Evolutionary conservation across 345 rosid genomes (phyloP).

Genomic region (Citrus cavaleriei): DNA sequence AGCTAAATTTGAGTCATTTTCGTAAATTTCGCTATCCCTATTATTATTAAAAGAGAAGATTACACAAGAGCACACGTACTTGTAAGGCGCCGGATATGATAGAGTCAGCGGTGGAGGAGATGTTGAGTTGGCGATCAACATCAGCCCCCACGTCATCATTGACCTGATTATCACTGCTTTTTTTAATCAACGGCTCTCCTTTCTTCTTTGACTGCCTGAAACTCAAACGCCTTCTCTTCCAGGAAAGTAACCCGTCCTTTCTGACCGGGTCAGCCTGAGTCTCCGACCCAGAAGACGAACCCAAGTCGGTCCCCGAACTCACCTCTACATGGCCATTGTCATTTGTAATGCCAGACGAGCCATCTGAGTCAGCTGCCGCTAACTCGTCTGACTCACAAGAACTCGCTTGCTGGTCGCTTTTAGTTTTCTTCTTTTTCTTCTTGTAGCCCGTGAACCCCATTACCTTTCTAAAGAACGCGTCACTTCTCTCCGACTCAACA

Average conservation of each 20-base stretch:
- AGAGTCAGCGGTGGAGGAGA: not conserved
- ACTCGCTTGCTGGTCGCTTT: not conserved
- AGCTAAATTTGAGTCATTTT: too few relatives aligned
- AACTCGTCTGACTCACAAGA: constrained; percentile 2
- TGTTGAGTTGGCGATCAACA: not conserved
- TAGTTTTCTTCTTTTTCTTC: constrained; percentile 9
- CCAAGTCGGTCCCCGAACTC: constrained; percentile 6
- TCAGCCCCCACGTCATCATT: not conserved
- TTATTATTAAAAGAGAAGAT: too few relatives aligned
- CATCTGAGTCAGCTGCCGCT: not conserved
- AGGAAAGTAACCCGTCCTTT: not conserved
- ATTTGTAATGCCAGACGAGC: not conserved
- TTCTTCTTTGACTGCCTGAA: constrained; percentile 3
- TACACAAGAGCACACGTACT: not conserved
- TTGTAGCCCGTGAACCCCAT: constrained; percentile 1
- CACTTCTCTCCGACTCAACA: constrained; percentile 10
- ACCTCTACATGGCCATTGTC: not conserved
- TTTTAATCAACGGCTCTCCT: not conserved
- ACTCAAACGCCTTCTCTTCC: constrained; percentile 21
- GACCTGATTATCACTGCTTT: not conserved
- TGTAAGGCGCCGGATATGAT: not conserved
- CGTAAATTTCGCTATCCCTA: too few relatives aligned
- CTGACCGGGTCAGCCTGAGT: not conserved
- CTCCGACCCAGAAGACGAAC: constrained; percentile 5
- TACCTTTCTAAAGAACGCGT: constrained; percentile 9